Conservation (phyloP, 371 early-diverging fungal genomes). For the Rhizopus microsporus region DNA sequence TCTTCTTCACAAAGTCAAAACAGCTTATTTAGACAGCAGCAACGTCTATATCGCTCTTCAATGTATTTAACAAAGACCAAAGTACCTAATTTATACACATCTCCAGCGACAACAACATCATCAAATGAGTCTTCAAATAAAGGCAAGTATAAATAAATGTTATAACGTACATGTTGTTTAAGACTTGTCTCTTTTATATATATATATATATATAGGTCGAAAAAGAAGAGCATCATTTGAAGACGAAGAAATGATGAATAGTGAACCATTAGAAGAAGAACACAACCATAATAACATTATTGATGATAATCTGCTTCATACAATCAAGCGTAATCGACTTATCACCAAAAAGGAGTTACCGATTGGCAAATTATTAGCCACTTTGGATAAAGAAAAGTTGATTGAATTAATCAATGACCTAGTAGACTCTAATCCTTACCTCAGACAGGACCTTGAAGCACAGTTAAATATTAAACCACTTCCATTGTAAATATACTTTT, state of each 20-base stretch:
- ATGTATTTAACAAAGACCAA: constrained; percentile 30
- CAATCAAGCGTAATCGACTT: constrained; percentile 23
- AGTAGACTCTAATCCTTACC: constrained; percentile 70
- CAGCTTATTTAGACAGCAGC: constrained; percentile 40
- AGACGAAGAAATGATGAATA: constrained; percentile 27
- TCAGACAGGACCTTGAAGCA: constrained; percentile 65
- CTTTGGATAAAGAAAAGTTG: constrained; percentile 70
- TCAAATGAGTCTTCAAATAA: constrained; percentile 16
- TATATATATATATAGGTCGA: constrained; percentile 12
- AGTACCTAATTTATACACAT: constrained; percentile 33
- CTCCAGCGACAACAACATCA: constrained; percentile 13
- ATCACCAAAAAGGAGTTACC: constrained; percentile 24
- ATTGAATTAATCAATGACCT: constrained; percentile 69
- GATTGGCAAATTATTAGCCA: constrained; percentile 43
- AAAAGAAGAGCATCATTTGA: constrained; percentile 29
- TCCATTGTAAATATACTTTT: too few species aligned
- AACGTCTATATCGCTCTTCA: constrained; percentile 31
- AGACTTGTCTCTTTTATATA: not conserved
- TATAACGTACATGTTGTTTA: not conserved
- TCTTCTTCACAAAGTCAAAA: constrained; percentile 31
- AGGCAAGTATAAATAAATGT: not conserved
- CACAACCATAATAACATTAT: not conserved
- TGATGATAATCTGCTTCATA: constrained; percentile 14
- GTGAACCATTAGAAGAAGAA: not conserved
- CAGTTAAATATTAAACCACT: not conserved